These are phyloP conservation scores for Nakazawaea wickerhamii DNA, from an alignment of 805 yeast species.

Conservation along the genomic window DNA sequence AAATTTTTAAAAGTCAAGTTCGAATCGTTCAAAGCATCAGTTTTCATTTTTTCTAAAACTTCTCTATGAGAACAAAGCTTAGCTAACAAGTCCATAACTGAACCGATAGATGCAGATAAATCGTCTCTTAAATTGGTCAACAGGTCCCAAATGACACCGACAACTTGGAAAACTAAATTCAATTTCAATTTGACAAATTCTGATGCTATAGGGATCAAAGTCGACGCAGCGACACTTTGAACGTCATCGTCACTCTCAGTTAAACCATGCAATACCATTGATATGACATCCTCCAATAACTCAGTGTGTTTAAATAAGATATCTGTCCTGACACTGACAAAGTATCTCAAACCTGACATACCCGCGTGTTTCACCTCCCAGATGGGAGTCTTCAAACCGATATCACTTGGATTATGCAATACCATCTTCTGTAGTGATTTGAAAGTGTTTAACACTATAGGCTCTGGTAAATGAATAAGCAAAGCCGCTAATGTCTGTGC, in stretches of 20 bases:
- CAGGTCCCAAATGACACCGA: conserved; percentile 85
- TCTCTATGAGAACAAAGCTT: conserved; percentile 77
- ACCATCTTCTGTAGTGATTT: conserved; percentile 62
- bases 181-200: conserved; percentile 69
- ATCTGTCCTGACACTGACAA: conserved; percentile 84
- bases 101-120: conserved; percentile 89
- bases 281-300: conserved; percentile 63
- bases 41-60: conserved; percentile 68
- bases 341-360: conserved; percentile 84
- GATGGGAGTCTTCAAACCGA: conserved; percentile 46
- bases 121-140: conserved; percentile 84
- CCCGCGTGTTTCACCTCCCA: conserved; percentile 99
- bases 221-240: conserved; percentile 94
- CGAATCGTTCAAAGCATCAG: conserved; percentile 46
- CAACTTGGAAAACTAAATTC: conserved; percentile 40
- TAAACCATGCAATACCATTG: conserved; percentile 84
- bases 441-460: conserved; percentile 57
- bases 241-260: conserved; percentile 85
- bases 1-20: conserved; percentile 61
- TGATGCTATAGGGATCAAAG: conserved; percentile 83
- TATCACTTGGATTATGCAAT: conserved; percentile 45
- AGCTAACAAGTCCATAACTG: conserved; percentile 90
- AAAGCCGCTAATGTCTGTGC: conserved; percentile 93
- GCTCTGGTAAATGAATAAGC: conserved; percentile 63
- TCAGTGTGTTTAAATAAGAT: conserved; percentile 56